Conservation (phyloP, 495 filamentous ascomycete genomes). For the Penicillium tannophilum region DNA sequence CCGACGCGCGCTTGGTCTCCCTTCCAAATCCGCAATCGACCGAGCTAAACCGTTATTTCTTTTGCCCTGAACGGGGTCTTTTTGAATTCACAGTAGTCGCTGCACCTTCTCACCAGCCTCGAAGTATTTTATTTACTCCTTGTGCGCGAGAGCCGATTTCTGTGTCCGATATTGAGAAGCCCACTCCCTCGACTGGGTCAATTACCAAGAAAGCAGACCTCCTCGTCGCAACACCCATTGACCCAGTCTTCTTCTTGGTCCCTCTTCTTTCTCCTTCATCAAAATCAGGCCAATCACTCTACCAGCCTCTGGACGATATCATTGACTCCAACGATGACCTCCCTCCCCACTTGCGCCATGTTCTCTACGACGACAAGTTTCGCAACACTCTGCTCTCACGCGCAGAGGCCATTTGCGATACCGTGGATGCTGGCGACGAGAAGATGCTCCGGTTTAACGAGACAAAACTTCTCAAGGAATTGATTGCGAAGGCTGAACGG, state of each 20-base stretch:
- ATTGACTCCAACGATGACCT: slow-evolving; percentile 65
- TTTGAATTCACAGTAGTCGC: slow-evolving; percentile 84
- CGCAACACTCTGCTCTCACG: slow-evolving; percentile 47
- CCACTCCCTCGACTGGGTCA: slow-evolving; percentile 17
- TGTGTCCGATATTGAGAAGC: slow-evolving; percentile 15
- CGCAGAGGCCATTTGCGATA: slow-evolving; percentile 72
- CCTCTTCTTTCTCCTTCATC: slow-evolving; percentile 58
- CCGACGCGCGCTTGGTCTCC: slow-evolving; percentile 69
- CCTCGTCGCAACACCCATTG: slow-evolving; percentile 79
- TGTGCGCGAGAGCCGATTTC: slow-evolving; percentile 7
- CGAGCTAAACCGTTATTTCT: slow-evolving; percentile 69
- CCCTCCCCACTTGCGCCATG: slow-evolving; percentile 56
- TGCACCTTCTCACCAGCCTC: slow-evolving; percentile 48
- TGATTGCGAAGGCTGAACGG: slow-evolving; percentile 69
- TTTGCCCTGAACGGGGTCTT: slow-evolving; percentile 75
- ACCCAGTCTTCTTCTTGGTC: slow-evolving; percentile 81
- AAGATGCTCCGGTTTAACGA: slow-evolving; percentile 76
- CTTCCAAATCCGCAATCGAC: slow-evolving; percentile 76
- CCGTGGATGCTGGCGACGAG: slow-evolving; percentile 78
- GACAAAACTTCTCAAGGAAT: slow-evolving; percentile 64
- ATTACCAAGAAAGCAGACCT: slow-evolving; percentile 66
- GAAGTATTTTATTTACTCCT: slow-evolving; percentile 40
- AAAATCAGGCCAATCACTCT: slow-evolving; percentile 53
- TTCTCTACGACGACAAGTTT: slow-evolving; percentile 53
- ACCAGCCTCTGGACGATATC: slow-evolving; percentile 79